Evolutionary conservation across 2,329 filamentous ascomycete species (phyloP), one percentile per base, ranked within the genome.

Genomic region (Nemania serpens): DNA sequence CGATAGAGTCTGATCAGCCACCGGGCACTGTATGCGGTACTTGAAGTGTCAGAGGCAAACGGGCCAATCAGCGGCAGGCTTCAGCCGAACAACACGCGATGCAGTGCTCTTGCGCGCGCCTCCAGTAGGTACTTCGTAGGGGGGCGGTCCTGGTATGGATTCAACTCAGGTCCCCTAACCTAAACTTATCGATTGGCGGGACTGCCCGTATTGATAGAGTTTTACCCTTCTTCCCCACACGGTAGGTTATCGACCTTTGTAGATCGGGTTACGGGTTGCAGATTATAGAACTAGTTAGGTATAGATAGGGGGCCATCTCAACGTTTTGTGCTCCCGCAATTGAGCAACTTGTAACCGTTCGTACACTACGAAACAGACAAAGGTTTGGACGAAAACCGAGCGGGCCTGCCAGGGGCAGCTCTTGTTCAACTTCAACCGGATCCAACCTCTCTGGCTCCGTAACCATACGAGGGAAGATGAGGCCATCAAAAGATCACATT

Each of bases 21-120:
- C 37, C 61, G 58, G 61, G 42, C 61, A 63, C 61, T 63, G 61
- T 63, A 48, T 46, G 50, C 45, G 54, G 54, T 61, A 60, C 60
- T 59, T 62, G 50, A n/a, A 5, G n/a, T 20, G 50, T n/a, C 22
- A 20, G 46, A 43, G 49, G 20, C 37, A 42, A 20, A 18, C 5
- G 9, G 13, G 18, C 59, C 59, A 62, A 62, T 59, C 60, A 62
- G 29, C 47, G 18, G 13, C 48, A 9, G 47, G 11, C 47, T 33
- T 46, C 17, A 29, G 9, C 48, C 43, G 39, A 48, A 29, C n/a
- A 29, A 49, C 48, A 57, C 41, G 39, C 20, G 53, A 58, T 29
- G 5, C 18, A 39, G 11, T 12, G 11, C 11, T 54, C 58, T 62
- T 62, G 56, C 51, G 53, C 53, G 56, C 52, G 55, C 46, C 25